These are phyloP conservation scores for Solidago caesia DNA, from an alignment of 129 eudicot genomes.

Conservation along the genomic window DNA sequence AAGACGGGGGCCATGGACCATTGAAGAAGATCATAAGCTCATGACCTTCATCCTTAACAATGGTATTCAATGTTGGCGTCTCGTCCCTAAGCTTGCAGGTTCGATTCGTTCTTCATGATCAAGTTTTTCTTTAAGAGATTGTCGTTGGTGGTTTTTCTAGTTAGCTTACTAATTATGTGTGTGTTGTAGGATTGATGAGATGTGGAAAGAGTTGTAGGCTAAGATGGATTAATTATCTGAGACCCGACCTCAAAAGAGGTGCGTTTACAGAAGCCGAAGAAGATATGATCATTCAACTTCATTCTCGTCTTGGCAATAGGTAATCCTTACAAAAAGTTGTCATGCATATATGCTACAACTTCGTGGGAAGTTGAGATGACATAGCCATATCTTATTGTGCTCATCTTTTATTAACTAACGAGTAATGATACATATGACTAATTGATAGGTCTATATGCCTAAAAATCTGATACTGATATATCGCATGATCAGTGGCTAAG, in stretches of 20 bases:
- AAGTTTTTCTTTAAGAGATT: not conserved
- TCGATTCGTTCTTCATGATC: constrained; percentile 25
- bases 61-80: constrained; percentile 79
- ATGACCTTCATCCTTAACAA: constrained; percentile 76
- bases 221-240: constrained; percentile 77
- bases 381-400: too few species aligned
- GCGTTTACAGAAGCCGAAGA: constrained; percentile 71
- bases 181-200: constrained; percentile 62
- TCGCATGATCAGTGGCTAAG: too few species aligned
- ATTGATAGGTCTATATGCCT: too few species aligned
- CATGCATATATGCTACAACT: not conserved
- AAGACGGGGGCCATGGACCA: constrained; percentile 88
- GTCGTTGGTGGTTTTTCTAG: not conserved
- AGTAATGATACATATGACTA: too few species aligned
- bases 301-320: constrained; percentile 83
- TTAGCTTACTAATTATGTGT: not conserved
- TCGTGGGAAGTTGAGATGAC: too few species aligned
- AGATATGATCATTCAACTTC: constrained; percentile 80
- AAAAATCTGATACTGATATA: too few species aligned
- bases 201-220: constrained; percentile 91
- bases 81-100: constrained; percentile 90
- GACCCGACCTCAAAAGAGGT: constrained; percentile 87
- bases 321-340: not conserved
- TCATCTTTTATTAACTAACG: too few species aligned
- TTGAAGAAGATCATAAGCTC: constrained; percentile 81